Evolutionary conservation across 805 yeast genomes (phyloP).

Genomic region (Yamadazyma laniorum): DNA sequence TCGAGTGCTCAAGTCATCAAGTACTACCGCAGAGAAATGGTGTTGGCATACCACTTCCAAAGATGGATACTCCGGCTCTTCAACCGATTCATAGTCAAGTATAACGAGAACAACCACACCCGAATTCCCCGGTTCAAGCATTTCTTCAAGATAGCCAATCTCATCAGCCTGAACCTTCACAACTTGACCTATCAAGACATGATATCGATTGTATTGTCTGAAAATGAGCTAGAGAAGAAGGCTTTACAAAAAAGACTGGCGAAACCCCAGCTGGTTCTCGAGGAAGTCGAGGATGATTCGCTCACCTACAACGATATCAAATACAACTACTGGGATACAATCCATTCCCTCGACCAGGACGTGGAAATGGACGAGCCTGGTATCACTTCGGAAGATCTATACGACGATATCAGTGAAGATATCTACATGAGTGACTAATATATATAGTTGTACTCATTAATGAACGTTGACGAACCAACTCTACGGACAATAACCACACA

Average conservation of each 20-base stretch:
- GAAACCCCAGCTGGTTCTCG: conserved; percentile 2
- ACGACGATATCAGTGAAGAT: neutral
- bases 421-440: neutral
- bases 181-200: conserved; percentile 23
- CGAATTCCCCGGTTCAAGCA: conserved; percentile 18
- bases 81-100: conserved; percentile 31
- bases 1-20: conserved; percentile 17
- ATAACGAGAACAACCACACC: conserved; percentile 20
- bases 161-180: conserved; percentile 20
- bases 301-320: conserved; percentile 20
- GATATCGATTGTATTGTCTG: conserved; percentile 24
- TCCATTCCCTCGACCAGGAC: conserved; percentile 23
- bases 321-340: conserved; percentile 38
- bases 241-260: conserved; percentile 7
- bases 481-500: too few species aligned
- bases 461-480: too few species aligned
- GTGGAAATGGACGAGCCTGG: conserved; percentile 22
- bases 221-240: conserved; percentile 23
- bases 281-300: conserved; percentile 13
- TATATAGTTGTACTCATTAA: too few species aligned
- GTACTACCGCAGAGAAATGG: conserved; percentile 24
- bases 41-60: conserved; percentile 30
- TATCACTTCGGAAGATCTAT: neutral
- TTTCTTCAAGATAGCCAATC: conserved; percentile 23
- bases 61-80: conserved; percentile 36